Conservation (phyloP, 108 stramenopile genomes). For the Schizochytrium sp. region DNA sequence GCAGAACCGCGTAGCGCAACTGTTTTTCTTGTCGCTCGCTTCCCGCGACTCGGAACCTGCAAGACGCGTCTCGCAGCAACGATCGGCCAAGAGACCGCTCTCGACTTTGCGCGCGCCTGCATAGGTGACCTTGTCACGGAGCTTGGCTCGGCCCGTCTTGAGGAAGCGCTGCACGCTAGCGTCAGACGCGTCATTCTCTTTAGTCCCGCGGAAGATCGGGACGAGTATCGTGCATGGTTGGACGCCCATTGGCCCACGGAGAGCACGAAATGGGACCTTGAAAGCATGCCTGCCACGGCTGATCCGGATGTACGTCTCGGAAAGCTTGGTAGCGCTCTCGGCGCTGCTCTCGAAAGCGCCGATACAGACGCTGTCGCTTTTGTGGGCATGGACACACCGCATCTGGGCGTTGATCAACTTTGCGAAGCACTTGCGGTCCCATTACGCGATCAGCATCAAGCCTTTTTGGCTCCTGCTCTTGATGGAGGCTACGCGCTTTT, state of each 20-base stretch:
- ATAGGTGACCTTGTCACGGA: neutral
- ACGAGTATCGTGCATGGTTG: neutral
- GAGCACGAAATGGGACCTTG: neutral
- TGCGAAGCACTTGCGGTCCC: neutral
- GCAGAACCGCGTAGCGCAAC: neutral
- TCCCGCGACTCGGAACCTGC: neutral
- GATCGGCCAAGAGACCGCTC: neutral
- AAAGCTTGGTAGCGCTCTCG: neutral
- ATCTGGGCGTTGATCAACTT: neutral
- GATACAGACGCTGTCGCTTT: neutral
- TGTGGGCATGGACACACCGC: conserved; percentile 9
- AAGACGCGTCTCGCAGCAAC: neutral
- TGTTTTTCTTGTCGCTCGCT: neutral
- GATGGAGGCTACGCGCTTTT: neutral
- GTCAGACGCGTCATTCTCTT: neutral
- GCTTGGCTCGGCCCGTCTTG: neutral
- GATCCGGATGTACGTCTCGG: neutral
- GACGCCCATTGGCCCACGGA: neutral
- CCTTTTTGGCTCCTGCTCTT: neutral
- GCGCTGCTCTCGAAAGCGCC: neutral
- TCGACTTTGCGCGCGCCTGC: neutral
- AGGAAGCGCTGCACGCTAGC: neutral
- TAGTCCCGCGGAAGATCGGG: neutral
- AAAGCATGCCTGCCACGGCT: neutral
- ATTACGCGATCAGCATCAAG: too few relatives aligned